Conservation (phyloP, 2,329 filamentous ascomycete species). For the Ophiostoma piceae region DNA sequence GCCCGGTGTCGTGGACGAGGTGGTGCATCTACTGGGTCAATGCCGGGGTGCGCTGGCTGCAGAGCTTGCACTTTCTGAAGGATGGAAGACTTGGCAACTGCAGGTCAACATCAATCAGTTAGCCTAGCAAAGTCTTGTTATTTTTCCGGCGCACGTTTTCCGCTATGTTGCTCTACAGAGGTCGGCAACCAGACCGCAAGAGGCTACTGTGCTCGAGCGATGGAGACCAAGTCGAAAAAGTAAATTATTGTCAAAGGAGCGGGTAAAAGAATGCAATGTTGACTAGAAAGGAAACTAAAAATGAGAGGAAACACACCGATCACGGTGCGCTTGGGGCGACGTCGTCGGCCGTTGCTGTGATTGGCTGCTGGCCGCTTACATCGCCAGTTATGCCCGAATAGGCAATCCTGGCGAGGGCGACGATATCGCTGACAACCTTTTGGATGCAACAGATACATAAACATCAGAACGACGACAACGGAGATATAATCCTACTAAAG, state of each 20-base stretch:
- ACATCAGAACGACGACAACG: not conserved
- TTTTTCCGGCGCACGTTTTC: not conserved
- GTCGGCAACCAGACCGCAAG: constrained; percentile 8
- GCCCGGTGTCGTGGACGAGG: constrained; percentile 1
- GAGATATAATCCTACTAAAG: not conserved
- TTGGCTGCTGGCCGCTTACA: not conserved
- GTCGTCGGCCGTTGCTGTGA: not conserved
- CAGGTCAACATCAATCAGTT: too few species aligned
- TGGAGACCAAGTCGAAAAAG: not conserved
- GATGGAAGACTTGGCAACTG: not conserved
- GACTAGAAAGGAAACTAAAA: not conserved
- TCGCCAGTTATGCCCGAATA: not conserved
- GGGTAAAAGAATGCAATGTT: not conserved
- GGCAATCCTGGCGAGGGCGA: not conserved
- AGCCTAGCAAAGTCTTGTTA: not conserved
- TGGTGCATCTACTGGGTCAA: not conserved
- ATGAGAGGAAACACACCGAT: not conserved
- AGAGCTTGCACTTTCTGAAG: not conserved
- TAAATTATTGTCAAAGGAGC: not conserved
- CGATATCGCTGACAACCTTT: not conserved
- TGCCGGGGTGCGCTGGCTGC: not conserved
- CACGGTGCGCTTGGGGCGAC: not conserved
- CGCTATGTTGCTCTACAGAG: not conserved
- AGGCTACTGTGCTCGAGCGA: not conserved
- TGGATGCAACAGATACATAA: not conserved